Conservation (phyloP, 352 stramenopile genomes). For the Chloridella minuta region DNA sequence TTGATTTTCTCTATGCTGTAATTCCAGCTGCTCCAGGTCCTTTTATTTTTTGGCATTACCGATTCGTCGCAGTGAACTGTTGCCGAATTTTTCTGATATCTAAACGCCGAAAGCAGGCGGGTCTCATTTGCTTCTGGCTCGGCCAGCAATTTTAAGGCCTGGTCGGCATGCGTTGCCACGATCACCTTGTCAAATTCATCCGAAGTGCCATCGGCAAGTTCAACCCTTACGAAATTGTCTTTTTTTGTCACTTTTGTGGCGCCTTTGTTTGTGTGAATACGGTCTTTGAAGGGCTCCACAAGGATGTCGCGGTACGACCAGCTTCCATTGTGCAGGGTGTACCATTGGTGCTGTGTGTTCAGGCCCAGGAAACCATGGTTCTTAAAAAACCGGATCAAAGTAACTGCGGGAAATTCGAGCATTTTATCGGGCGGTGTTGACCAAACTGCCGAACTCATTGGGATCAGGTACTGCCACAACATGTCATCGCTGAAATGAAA, state of each 20-base stretch:
- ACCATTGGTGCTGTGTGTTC: too few relatives aligned
- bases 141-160: background rate
- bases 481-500: constrained; percentile 15
- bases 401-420: constrained; percentile 14
- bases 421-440: constrained; percentile 16
- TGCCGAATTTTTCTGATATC: constrained; percentile 16
- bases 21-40: constrained; percentile 17
- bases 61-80: constrained; percentile 15
- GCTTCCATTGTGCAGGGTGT: too few relatives aligned
- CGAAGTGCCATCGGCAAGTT: background rate
- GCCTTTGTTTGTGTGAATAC: too few relatives aligned
- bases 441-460: constrained; percentile 18
- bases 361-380: constrained; percentile 15
- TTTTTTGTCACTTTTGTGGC: background rate
- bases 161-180: constrained; percentile 15
- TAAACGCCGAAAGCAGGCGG: background rate
- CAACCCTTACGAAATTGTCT: background rate
- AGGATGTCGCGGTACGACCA: too few relatives aligned
- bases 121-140: too few relatives aligned
- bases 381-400: constrained; percentile 15
- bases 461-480: constrained; percentile 15
- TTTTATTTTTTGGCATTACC: background rate
- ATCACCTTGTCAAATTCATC: constrained; percentile 19
- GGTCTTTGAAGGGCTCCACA: too few relatives aligned
- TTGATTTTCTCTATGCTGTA: too few relatives aligned